Evolutionary conservation across 2,329 filamentous ascomycete genomes (phyloP), one percentile per base, ranked within the genome.

Genomic region (Sphaerulina musiva): DNA sequence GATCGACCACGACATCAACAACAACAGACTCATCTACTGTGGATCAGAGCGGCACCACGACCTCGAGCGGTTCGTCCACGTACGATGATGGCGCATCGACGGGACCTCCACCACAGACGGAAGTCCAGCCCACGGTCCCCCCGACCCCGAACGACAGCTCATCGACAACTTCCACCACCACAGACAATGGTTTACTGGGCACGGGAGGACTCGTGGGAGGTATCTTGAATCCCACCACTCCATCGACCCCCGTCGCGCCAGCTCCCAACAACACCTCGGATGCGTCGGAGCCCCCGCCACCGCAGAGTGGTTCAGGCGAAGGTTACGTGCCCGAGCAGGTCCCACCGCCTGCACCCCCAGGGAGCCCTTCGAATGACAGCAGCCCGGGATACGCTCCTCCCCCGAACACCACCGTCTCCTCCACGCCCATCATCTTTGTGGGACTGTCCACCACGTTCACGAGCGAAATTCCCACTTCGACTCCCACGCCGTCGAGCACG

Each of bases 341-440:
- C 17, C 51, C 53, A 29, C 43, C 53, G 3, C 50, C 56, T 5
- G 47, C 56, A 8, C 32, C 46, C 1, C 42, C 36, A 36, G 29
- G 39, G 9, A 54, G 38, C 34, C 12, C 48, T 4, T 38, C 46
- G 11, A 26, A 23, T 26, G 41, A 26, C 10, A 26, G 23, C 41
- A 26, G 5, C 10, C 11, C 14, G 2, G 7, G 2, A 10, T 44
- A 17, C 17, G n/a, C n/a, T n/a, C 10, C 46, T 7, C 38, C 57
- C 32, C 32, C 48, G 11, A 32, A 44, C 29, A 58, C 50, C 45
- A 48, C n/a, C 23, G 59, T 56, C 14, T 52, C 56, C 1, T 59
- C 46, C 12, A 48, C 49, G 3, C 42, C 55, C 36, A 60, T 64
- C 7, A 66, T 69, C 56, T 66, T 67, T 32, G 66, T 70, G 23